These are phyloP conservation scores for Stemphylium vesicarium DNA, from an alignment of 2,329 filamentous ascomycete genomes.

Conservation along the genomic window DNA sequence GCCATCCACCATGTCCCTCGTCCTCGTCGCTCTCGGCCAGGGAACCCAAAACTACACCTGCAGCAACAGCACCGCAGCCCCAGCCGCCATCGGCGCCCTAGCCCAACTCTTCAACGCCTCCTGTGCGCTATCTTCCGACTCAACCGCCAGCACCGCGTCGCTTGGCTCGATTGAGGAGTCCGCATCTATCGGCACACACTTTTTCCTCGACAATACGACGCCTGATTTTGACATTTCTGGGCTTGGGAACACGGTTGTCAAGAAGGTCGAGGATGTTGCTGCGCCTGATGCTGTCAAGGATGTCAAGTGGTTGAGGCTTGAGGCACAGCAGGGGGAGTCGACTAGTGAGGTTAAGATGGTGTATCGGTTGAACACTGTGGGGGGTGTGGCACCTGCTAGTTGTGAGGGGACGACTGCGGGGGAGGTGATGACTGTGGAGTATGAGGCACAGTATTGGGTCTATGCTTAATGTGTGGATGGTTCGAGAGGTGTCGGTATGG, in stretches of 20 bases:
- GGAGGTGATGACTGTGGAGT: constrained; percentile 73
- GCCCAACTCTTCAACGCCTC: constrained; percentile 41
- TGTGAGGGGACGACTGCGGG: constrained; percentile 61
- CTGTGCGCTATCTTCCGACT: constrained; percentile 24
- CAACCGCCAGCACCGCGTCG: constrained; percentile 27
- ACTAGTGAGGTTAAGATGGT: constrained; percentile 67
- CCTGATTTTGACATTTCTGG: constrained; percentile 83
- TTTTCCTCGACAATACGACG: constrained; percentile 73
- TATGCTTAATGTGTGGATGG: constrained; percentile 40
- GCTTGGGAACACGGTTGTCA: constrained; percentile 67
- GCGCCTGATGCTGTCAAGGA: constrained; percentile 67
- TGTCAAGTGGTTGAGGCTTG: constrained; percentile 81
- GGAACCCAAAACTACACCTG: constrained; percentile 62
- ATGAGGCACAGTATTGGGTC: constrained; percentile 80
- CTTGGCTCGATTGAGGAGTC: constrained; percentile 34
- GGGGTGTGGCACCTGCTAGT: constrained; percentile 74
- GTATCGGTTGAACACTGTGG: constrained; percentile 83
- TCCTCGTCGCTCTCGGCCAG: constrained; percentile 54
- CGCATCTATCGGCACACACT: constrained; percentile 70
- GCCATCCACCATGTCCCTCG: constrained; percentile 41
- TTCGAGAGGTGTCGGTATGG: too few relatives aligned
- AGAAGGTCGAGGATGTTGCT: constrained; percentile 66
- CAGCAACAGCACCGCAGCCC: constrained; percentile 32
- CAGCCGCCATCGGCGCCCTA: constrained; percentile 53
- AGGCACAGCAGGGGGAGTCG: constrained; percentile 47